Base-by-base conservation (phyloP, 2,329 filamentous ascomycete species). In the Ascochyta rabiei region DNA sequence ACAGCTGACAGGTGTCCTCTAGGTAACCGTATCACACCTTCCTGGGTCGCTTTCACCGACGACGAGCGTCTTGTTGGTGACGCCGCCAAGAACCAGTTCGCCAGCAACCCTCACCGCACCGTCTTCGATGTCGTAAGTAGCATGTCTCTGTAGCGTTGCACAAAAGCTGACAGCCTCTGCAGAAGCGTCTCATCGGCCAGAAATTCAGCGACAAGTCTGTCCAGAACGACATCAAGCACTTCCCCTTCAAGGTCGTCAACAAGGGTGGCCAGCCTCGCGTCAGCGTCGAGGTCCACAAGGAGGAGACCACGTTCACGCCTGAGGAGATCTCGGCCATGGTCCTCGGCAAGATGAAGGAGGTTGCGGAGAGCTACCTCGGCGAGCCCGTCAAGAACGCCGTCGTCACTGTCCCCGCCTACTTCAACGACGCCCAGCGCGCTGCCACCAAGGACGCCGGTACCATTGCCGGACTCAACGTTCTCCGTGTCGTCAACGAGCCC, bases 351-450 rank as follows among this genome's bases (percentile, higher is more conserved):
- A 92, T 92, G 89, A 90, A 90, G 85, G 88, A 90, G 75, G 86
- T 89, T 62, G 88, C 89, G 68, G 89, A 93, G 82, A 80, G 82
- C 72, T 92, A 90, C 77, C 82, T 93, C 50, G 88, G 89, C 76
- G 88, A 91, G 84, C 89, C 90, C 79, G 88, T 93, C 61, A 90
- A 87, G 76, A 89, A 92, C 83, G 89, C 89, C 71, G 89, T 97
- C 72, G 92, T 97, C 64, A 97, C 93, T 60, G 93, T 96, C 67
- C 92, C 93, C 69, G 91, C 92, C 80, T 96, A 96, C 84, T 97
- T 97, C 90, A 96, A 96, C 82, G 93, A 96, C 83, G 93, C 92
- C 81, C 93, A 97, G 84, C 87, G 93, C 81, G 92, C 96, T 81
- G 92, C 93, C 59, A 96, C 92, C 80, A 96, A 96, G 87, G 92